Evolutionary conservation across 192 early-diverging fungal genomes (phyloP).

Genomic region (Coemansia sp.): DNA sequence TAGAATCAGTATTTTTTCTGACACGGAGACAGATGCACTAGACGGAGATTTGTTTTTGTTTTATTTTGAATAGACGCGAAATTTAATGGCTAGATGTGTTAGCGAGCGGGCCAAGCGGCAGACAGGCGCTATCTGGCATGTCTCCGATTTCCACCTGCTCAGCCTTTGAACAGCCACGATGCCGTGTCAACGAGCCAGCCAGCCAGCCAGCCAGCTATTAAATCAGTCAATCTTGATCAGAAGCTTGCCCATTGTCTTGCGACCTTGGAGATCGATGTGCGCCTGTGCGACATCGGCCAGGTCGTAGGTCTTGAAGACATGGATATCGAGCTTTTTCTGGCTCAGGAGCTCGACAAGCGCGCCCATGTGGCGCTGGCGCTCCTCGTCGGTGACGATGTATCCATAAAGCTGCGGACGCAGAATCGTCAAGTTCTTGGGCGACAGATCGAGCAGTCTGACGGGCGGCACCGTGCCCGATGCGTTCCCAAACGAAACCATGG

Average conservation of each 20-base stretch:
- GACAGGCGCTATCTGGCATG: no score
- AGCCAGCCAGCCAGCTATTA: no score
- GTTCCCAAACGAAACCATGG: conserved; percentile 84
- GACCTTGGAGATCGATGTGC: conserved; percentile 71
- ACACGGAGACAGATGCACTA: no score
- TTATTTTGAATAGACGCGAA: no score
- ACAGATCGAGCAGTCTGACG: conserved; percentile 57
- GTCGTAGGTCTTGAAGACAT: conserved; percentile 72
- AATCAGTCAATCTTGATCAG: conserved; percentile 45
- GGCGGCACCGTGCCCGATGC: conserved; percentile 76
- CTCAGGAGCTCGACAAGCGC: conserved; percentile 63
- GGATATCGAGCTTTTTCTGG: conserved; percentile 60
- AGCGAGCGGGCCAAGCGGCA: no score
- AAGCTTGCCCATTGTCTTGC: conserved; percentile 73
- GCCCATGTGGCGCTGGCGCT: conserved; percentile 59
- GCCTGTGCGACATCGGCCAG: conserved; percentile 72
- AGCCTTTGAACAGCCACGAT: no score
- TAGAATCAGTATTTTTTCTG: not conserved
- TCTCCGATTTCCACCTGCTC: no score
- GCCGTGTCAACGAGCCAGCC: no score
- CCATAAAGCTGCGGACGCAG: conserved; percentile 71
- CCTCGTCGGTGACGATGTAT: conserved; percentile 66
- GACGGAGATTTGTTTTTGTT: no score
- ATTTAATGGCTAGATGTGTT: no score
- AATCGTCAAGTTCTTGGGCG: conserved; percentile 69